Evolutionary conservation across 1,139 yeast genomes (phyloP).

Genomic region (Candida buenavistaensis): DNA sequence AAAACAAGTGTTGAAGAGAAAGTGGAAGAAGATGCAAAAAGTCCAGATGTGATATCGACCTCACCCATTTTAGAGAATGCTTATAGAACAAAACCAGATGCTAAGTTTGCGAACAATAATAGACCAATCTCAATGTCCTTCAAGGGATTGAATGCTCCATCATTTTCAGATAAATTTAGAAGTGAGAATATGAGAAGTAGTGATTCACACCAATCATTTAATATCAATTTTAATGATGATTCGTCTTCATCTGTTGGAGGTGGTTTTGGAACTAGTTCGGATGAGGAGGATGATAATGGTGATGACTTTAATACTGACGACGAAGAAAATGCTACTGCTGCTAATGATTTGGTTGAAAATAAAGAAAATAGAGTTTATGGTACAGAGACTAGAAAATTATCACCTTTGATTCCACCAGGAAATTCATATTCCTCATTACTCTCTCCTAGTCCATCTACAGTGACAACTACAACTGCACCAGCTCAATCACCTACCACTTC

Average conservation of each 20-base stretch:
- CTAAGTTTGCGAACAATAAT: constrained; percentile 17
- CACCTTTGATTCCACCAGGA: constrained; percentile 6
- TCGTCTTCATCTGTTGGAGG: constrained; percentile 27
- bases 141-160: constrained; percentile 61
- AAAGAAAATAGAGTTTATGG: constrained; percentile 9
- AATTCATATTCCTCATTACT: constrained; percentile 13
- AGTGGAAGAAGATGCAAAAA: constrained; percentile 4
- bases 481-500: constrained; percentile 2
- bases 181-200: constrained; percentile 31
- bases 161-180: constrained; percentile 41
- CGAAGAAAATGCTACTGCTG: constrained; percentile 8
- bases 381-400: background rate
- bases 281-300: constrained; percentile 26
- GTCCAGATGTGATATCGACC: constrained; percentile 12
- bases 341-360: constrained; percentile 5
- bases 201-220: constrained; percentile 47
- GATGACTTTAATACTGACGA: no score
- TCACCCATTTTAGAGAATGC: constrained; percentile 29
- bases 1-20: constrained; percentile 15
- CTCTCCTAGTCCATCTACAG: background rate
- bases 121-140: constrained; percentile 71
- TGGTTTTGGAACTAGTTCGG: constrained; percentile 32
- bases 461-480: background rate
- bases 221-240: constrained; percentile 37
- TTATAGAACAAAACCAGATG: constrained; percentile 7